Evolutionary conservation across 495 filamentous ascomycete genomes (phyloP).

Genomic region (Lophium mytilinum): DNA sequence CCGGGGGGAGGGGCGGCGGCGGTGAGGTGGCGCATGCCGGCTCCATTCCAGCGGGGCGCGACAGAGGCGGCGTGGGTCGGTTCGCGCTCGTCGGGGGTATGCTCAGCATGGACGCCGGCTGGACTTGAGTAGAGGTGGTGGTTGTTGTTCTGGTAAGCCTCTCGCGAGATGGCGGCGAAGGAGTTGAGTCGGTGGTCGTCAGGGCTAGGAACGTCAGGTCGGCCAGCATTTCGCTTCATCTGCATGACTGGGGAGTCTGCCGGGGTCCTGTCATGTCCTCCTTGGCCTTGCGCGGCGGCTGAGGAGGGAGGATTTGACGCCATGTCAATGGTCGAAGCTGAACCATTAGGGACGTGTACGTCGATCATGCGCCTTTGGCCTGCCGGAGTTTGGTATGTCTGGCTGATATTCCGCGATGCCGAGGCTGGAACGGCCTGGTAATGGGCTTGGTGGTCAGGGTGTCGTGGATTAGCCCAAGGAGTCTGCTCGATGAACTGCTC

Average conservation of each 20-base stretch:
- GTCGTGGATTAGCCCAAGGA: slow-evolving; percentile 82
- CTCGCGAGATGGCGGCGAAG: slow-evolving; percentile 1
- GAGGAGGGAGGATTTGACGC: slow-evolving; percentile 42
- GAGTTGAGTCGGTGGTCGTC: slow-evolving; percentile 7
- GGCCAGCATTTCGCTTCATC: slow-evolving; percentile 18
- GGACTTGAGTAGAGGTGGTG: slow-evolving; percentile 12
- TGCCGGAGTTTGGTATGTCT: slow-evolving; percentile 43
- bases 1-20: background rate
- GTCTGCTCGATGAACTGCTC: slow-evolving; percentile 77
- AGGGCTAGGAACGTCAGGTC: background rate
- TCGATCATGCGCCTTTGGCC: slow-evolving; percentile 47
- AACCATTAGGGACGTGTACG: slow-evolving; percentile 46
- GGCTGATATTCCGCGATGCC: slow-evolving; percentile 23
- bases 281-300: slow-evolving; percentile 17
- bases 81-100: slow-evolving; percentile 1
- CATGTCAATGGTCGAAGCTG: slow-evolving; percentile 44
- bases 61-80: background rate
- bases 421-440: slow-evolving; percentile 10
- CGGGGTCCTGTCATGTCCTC: background rate
- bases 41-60: slow-evolving; percentile 7
- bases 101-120: slow-evolving; percentile 6
- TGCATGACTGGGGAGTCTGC: slow-evolving; percentile 23
- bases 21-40: slow-evolving; percentile 8
- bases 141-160: slow-evolving; percentile 7
- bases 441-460: slow-evolving; percentile 47